Evolutionary conservation across 495 filamentous ascomycete genomes (phyloP).

Genomic region (Annulohypoxylon maeteangense): DNA sequence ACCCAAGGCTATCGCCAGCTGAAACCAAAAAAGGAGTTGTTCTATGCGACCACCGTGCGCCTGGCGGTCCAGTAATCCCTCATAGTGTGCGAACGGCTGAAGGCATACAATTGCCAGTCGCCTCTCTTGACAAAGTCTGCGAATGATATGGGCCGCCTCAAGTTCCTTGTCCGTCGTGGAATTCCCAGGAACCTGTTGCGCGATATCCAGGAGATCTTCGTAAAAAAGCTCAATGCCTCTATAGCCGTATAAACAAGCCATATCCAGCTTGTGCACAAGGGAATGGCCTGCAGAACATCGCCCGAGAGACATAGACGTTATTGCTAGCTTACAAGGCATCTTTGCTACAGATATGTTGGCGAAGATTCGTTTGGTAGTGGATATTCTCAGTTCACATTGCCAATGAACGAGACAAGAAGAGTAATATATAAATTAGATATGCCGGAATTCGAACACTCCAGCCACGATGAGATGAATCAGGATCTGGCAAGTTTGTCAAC

Average conservation of each 20-base stretch:
- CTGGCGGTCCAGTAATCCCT: slow-evolving; percentile 73
- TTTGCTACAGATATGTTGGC: neutral
- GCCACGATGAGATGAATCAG: neutral
- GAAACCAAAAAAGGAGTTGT: slow-evolving; percentile 76
- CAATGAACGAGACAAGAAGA: neutral
- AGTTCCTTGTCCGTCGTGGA: slow-evolving; percentile 58
- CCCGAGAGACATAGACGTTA: slow-evolving; percentile 79
- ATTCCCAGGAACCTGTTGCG: slow-evolving; percentile 49
- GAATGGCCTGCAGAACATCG: slow-evolving; percentile 65
- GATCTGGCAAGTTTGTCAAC: neutral
- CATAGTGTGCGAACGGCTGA: slow-evolving; percentile 84
- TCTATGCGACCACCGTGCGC: slow-evolving; percentile 67
- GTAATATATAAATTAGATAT: neutral
- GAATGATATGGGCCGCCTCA: slow-evolving; percentile 67
- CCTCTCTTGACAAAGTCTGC: slow-evolving; percentile 65
- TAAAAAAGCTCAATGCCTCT: slow-evolving; percentile 81
- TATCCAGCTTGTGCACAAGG: slow-evolving; percentile 71
- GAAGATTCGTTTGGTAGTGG: neutral
- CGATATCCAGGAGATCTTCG: slow-evolving; percentile 77
- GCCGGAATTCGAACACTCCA: neutral
- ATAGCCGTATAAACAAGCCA: slow-evolving; percentile 72
- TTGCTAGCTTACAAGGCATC: slow-evolving; percentile 60
- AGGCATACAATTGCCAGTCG: slow-evolving; percentile 73
- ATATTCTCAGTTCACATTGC: neutral
- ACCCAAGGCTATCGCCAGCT: slow-evolving; percentile 68